phyloP scores from a whole-genome alignment of 2,329 filamentous ascomycete species.

The Aaosphaeria pasadenensis region DNA sequence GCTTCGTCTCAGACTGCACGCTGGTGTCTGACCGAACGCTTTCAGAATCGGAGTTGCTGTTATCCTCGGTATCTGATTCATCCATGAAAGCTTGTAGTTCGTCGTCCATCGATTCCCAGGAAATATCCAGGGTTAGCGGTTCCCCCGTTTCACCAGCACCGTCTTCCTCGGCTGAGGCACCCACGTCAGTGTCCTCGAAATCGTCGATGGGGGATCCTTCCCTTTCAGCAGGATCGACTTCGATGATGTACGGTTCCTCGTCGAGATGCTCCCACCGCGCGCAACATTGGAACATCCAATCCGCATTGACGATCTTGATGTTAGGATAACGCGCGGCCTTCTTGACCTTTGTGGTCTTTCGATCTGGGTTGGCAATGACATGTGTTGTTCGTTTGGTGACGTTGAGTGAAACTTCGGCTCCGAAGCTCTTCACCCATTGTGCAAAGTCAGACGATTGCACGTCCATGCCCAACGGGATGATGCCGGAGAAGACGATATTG shows the following conservation, averaged over 20 bases:
- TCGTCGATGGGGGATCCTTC: slow-evolving; percentile 36
- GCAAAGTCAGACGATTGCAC: slow-evolving; percentile 80
- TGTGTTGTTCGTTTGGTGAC: slow-evolving; percentile 61
- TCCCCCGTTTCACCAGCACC: slow-evolving; percentile 25
- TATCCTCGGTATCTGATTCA: slow-evolving; percentile 33
- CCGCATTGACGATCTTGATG: slow-evolving; percentile 87
- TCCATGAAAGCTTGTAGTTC: slow-evolving; percentile 75
- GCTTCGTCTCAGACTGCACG: slow-evolving; percentile 20
- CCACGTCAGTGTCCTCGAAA: slow-evolving; percentile 43
- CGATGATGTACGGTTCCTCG: slow-evolving; percentile 74
- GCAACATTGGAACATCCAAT: slow-evolving; percentile 85
- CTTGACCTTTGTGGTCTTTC: slow-evolving; percentile 85
- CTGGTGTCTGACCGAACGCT: slow-evolving; percentile 31
- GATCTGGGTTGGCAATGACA: slow-evolving; percentile 66
- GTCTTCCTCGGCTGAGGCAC: slow-evolving; percentile 37
- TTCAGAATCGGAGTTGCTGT: slow-evolving; percentile 29
- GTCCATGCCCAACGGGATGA: slow-evolving; percentile 79
- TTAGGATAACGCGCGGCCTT: slow-evolving; percentile 75
- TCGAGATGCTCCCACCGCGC: slow-evolving; percentile 79
- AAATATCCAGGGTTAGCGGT: slow-evolving; percentile 22
- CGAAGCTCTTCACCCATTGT: slow-evolving; percentile 82
- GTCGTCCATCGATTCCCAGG: slow-evolving; percentile 56
- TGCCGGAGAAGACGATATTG: slow-evolving; percentile 82
- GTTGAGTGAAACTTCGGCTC: slow-evolving; percentile 64
- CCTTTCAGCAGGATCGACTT: slow-evolving; percentile 67